Evolutionary conservation across 108 stramenopile species (phyloP), one percentile per base, ranked within the genome.

Genomic region (Aurantiochytrium sp.): DNA sequence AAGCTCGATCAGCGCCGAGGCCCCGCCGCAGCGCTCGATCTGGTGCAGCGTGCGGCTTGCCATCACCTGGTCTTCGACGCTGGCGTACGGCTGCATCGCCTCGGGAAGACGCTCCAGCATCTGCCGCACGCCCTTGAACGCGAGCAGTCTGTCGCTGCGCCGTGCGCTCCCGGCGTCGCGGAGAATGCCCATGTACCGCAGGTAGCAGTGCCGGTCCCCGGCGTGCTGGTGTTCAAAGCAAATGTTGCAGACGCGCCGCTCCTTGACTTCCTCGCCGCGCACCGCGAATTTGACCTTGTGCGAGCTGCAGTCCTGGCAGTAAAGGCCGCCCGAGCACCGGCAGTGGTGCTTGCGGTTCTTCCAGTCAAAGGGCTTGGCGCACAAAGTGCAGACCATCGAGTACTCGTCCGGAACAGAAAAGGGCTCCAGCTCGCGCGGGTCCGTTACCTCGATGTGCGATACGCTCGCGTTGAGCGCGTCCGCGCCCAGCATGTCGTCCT

Each of bases 221-320:
- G 73, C 73, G 45, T 15, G 6, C 24, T 81, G 73, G 39, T 81
- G 73, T 48, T 81, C 73, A 48, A 81, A 81, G 45, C 73, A 81
- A 81, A 81, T 41, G 30, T 81, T 30, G 45, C 73, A 81, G 6
- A 81, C 73, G 32, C 73, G 73, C 24, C 73, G 73, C 39, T 81
- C 73, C 73, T 81, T 41, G 15, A 48, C 73, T 0, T 81, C 45
- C 27, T 48, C 42, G 10, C 73, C 73, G n/a, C 42, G 73, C 0
- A 81, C 45, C 10, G 42, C 45, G 32, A 81, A 81, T 24, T 48
- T 41, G 27, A 48, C 73, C 73, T 81, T 81, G 39, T 48, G 73
- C 3, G 73, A 81, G 73, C 42, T 48, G 45, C 73, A 81, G 12
- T 81, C 73, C 27, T 81, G 73, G 73, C 73, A 81, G 12, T 48